Base-by-base conservation (phyloP, 148 eudicot genomes). In the Amaranthus palmeri region DNA sequence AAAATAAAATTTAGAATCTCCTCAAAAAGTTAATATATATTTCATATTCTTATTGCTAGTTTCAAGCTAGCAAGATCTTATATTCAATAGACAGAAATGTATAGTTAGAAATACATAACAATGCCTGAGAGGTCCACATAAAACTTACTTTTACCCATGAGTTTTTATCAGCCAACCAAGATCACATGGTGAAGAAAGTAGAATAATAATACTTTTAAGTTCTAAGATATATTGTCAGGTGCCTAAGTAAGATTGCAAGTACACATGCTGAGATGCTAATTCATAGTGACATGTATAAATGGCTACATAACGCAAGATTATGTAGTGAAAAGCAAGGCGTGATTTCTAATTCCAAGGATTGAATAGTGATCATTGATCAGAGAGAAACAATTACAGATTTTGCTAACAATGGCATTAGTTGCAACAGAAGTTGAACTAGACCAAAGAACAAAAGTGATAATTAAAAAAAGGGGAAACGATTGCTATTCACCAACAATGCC, bases 11-110 rank as follows among this genome's bases (percentile, higher is more conserved):
- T 42, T 71, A 68, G 14, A 57, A 15, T 10, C 55, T 54, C 70
- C 57, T 61, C 58, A 62, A 68, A 74, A 71, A 52, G 60, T 48
- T 13, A 46, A 60, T 55, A 75, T 73, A 14, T 75, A 93, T 97
- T 96, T 91, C 90, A 53, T 84, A 14, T 80, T 91, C 36, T 25
- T 25, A 25, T 95, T 74, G 83, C 88, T 83, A 76, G 82, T 25
- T 25, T 25, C 36, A 25, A 25, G 36, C 36, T 0, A 25, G 36
- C 36, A 25, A 25, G 1, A 0, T 1, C 36, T 25, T 25, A 25
- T 25, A 25, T 25, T 25, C 1, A 25, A 25, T 25, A 25, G 36
- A 25, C 36, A 0, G 36, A 25, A 25, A 25, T 25, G 36, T 25
- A 75, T 89, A 91, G 49, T 77, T 70, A 68, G 91, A 66, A 83